Evolutionary conservation across 768 basidiomycete genomes (phyloP), one percentile per base, ranked within the genome.

Genomic region (Lactarius pseudohatsudake): DNA sequence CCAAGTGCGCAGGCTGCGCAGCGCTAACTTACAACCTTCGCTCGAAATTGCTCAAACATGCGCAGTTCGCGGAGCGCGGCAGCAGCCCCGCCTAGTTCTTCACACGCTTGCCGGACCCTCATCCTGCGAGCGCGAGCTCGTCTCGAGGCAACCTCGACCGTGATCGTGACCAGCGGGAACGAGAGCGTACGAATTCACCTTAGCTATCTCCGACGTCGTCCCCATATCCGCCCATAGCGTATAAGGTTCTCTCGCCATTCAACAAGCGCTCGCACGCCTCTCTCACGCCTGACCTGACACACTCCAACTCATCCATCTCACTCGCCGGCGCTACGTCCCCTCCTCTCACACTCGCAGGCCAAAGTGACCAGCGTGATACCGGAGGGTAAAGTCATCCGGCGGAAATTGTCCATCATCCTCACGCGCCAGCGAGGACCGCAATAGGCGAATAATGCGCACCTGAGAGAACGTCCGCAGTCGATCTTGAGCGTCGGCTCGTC

Each of bases 21-120:
- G 87, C 91, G 10, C 87, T 88, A 4, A 91, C 89, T 3, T 94
- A 92, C 71, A 90, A 94, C 73, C 82, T 93, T 47, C 89, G 90
- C 64, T 84, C 90, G 1, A 90, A 92, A 72, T 82, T 94, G n/a
- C 78, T 93, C 56, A 76, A 86, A 57, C 91, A 90, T 67, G 89
- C 90, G 0, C 88, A 91, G 66, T 90, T 91, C 71, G 89, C 91
- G 26, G 88, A 89, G 76, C 84, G 83, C 67, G 85, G 86, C 13
- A 22, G 4, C 13, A 85, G 81, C 69, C 79, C 87, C 4, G 85
- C 82, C 69, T 78, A 77, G 26, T 85, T 86, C 66, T 80, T 82
- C 41, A 83, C 84, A 64, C 82, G 85, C 36, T 74, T 80, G 45
- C 86, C 88, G 43, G 77, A 77, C 26, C 22, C 55, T 13, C 22